These are phyloP conservation scores for Wickerhamiella allomyrinae DNA, from an alignment of 805 yeast genomes.

Conservation along the genomic window DNA sequence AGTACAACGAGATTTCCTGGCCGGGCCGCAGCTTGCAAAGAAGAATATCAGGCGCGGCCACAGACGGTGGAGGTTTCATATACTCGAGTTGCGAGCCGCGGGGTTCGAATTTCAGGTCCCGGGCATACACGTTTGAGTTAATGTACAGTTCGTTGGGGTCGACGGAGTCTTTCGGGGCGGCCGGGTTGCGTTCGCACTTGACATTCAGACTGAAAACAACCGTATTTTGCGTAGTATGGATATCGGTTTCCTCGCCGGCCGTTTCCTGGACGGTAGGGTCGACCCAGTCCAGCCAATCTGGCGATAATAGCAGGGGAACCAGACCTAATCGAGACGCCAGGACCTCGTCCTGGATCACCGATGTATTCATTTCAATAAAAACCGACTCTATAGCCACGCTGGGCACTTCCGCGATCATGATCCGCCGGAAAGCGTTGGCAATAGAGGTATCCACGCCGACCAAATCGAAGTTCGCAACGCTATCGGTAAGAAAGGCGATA, in stretches of 20 bases:
- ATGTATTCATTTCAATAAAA: slow-evolving; percentile 82
- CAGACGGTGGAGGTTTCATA: slow-evolving; percentile 45
- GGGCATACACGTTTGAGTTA: slow-evolving; percentile 79
- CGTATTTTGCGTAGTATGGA: slow-evolving; percentile 79
- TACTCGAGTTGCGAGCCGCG: slow-evolving; percentile 71
- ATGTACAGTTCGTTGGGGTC: slow-evolving; percentile 74
- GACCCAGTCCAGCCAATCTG: slow-evolving; percentile 77
- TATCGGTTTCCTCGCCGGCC: slow-evolving; percentile 10
- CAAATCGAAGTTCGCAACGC: slow-evolving; percentile 69
- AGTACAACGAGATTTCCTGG: slow-evolving; percentile 82
- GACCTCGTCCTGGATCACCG: slow-evolving; percentile 95
- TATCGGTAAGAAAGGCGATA: slow-evolving; percentile 44
- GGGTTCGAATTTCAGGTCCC: slow-evolving; percentile 79
- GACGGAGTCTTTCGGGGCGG: slow-evolving; percentile 62
- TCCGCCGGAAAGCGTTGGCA: slow-evolving; percentile 92
- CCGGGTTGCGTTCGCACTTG: slow-evolving; percentile 70
- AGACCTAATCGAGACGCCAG: slow-evolving; percentile 90
- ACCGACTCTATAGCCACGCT: slow-evolving; percentile 90
- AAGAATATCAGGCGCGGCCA: slow-evolving; percentile 72
- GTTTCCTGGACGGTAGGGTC: slow-evolving; percentile 5
- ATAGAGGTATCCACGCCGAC: slow-evolving; percentile 78
- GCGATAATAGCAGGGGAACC: slow-evolving; percentile 79
- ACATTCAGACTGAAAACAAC: slow-evolving; percentile 70
- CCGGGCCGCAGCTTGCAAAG: slow-evolving; percentile 92
- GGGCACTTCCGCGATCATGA: slow-evolving; percentile 95